Percentiles rank a stretch among this genome's conserved stretches.
phyloP scores from a whole-genome alignment of 1,284 basidiomycete genomes.

The Phenoliferia sp. region DNA sequence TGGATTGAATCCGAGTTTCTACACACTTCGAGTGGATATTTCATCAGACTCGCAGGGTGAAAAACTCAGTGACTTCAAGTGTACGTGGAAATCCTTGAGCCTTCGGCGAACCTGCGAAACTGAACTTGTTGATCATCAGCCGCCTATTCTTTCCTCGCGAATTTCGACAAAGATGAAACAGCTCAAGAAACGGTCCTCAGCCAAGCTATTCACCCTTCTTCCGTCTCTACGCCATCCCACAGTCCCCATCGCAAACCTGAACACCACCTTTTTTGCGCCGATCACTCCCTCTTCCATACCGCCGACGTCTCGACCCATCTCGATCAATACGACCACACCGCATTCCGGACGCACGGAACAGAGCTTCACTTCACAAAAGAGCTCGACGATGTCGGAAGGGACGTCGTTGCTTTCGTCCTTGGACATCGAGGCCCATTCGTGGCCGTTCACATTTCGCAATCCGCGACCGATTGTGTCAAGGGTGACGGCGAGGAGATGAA shows the following conservation, averaged over 20 bases:
- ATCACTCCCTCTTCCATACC: constrained; percentile 28
- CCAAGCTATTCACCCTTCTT: constrained; percentile 24
- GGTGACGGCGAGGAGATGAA: constrained; percentile 2
- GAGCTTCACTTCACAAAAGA: constrained; percentile 26
- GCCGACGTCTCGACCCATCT: constrained; percentile 24
- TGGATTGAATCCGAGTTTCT: constrained; percentile 22
- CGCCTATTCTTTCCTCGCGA: constrained; percentile 20
- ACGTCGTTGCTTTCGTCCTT: constrained; percentile 24
- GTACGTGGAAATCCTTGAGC: constrained; percentile 8
- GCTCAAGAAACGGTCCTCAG: constrained; percentile 25
- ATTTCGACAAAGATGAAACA: constrained; percentile 24
- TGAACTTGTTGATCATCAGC: not conserved
- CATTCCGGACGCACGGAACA: constrained; percentile 26
- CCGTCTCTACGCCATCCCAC: constrained; percentile 8
- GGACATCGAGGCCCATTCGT: constrained; percentile 24
- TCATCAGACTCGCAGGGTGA: not conserved
- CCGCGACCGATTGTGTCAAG: not conserved
- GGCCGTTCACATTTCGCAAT: constrained; percentile 24
- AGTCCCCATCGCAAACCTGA: constrained; percentile 17
- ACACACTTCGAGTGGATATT: constrained; percentile 10
- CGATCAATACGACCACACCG: constrained; percentile 30
- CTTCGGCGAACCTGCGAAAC: not conserved
- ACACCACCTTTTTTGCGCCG: constrained; percentile 30
- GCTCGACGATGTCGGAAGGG: constrained; percentile 20
- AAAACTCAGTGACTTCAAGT: constrained; percentile 10